phyloP scores from a whole-genome alignment of 116 monocot genomes.

The Thalassia testudinum region DNA sequence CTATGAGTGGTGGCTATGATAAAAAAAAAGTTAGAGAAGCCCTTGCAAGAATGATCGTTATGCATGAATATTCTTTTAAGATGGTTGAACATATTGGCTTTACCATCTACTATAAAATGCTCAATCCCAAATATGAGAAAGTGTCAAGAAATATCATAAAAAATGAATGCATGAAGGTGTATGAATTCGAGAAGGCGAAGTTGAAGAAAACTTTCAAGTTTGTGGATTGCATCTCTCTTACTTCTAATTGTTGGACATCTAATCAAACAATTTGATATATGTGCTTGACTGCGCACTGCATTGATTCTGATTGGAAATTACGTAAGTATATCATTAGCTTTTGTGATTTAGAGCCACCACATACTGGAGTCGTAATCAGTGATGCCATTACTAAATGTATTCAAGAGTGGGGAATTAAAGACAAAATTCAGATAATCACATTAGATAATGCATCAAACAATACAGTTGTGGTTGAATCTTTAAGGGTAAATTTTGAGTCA shows the following conservation, averaged over 20 bases:
- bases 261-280: constrained; percentile 2
- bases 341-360: background rate
- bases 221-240: no score
- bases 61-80: no score
- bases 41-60: no score
- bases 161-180: background rate
- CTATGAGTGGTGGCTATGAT: background rate
- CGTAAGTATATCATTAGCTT: background rate
- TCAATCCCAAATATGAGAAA: background rate
- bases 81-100: no score
- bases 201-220: no score
- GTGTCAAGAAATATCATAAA: background rate
- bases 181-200: no score
- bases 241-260: background rate
- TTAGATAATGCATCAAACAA: background rate
- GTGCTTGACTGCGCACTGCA: background rate
- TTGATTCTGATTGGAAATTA: constrained; percentile 2
- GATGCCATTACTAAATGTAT: background rate
- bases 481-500: background rate
- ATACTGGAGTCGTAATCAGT: background rate
- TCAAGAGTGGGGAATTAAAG: constrained; percentile 1
- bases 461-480: background rate
- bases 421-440: background rate
- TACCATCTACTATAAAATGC: no score
- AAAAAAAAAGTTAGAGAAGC: background rate